Percentiles rank a stretch among this genome's conserved stretches.
Evolutionary conservation across 78 protist genomes (phyloP).

Genomic region (Guillardia theta): DNA sequence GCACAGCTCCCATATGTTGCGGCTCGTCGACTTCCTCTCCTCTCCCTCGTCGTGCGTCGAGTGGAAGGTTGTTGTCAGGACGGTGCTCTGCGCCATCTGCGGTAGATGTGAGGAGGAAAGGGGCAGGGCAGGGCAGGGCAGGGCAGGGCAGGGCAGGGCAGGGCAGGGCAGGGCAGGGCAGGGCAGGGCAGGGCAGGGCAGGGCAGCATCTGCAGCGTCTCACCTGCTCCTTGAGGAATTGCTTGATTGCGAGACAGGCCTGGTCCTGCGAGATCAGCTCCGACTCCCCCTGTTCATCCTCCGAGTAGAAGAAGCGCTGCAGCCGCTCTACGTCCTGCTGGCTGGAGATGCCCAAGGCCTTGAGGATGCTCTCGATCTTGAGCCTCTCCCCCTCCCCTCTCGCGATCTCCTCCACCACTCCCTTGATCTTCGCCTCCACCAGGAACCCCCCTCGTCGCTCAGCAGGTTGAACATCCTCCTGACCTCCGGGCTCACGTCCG

Average conservation of each 20-base stretch:
- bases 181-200: too few relatives aligned
- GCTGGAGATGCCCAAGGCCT: conserved; percentile 57
- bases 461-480: conserved; percentile 46
- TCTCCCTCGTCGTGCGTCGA: not conserved
- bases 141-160: too few relatives aligned
- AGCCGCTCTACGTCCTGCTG: not conserved
- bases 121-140: too few relatives aligned
- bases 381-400: conserved; percentile 39
- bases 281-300: not conserved
- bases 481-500: not conserved
- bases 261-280: conserved; percentile 32
- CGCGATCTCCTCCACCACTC: not conserved
- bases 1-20: not conserved
- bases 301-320: not conserved
- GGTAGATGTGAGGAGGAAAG: too few relatives aligned
- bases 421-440: conserved; percentile 42
- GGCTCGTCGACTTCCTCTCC: not conserved
- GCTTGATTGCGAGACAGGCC: conserved; percentile 35
- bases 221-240: conserved; percentile 50
- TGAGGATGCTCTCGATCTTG: conserved; percentile 51
- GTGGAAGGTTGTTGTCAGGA: not conserved
- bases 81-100: not conserved
- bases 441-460: conserved; percentile 52
- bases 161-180: too few relatives aligned
- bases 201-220: too few relatives aligned